Evolutionary conservation across 306 rosid genomes (phyloP).

Genomic region (Pueraria montana): DNA sequence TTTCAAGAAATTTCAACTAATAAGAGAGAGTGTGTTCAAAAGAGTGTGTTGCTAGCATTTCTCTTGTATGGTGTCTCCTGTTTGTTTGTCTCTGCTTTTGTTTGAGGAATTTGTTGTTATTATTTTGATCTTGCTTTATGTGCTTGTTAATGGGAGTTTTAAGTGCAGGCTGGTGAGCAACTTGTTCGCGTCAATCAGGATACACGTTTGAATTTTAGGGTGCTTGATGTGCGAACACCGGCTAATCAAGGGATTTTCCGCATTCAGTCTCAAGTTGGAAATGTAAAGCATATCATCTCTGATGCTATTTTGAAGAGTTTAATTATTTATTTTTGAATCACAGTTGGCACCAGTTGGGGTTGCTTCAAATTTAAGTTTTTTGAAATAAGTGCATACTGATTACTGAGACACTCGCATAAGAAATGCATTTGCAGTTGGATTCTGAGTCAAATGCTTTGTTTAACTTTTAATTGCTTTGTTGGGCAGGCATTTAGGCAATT

Average conservation of each 20-base stretch:
- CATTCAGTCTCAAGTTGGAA: slow-evolving; percentile 71
- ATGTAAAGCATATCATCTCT: slow-evolving; percentile 43
- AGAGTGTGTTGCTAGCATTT: too few relatives aligned
- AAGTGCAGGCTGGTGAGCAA: slow-evolving; percentile 78
- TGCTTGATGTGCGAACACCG: slow-evolving; percentile 79
- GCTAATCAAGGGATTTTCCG: slow-evolving; percentile 88
- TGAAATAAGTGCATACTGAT: not conserved
- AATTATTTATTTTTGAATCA: not conserved
- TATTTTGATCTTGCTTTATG: not conserved
- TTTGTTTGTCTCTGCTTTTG: not conserved
- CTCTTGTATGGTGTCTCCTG: too few relatives aligned
- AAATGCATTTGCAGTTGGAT: slow-evolving; percentile 15
- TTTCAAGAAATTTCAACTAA: too few relatives aligned
- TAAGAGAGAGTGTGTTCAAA: too few relatives aligned
- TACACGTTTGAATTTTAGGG: slow-evolving; percentile 80
- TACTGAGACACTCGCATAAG: not conserved
- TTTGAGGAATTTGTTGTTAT: not conserved
- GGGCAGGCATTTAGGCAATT: slow-evolving; percentile 81
- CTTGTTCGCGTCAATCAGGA: slow-evolving; percentile 93
- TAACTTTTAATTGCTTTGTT: slow-evolving; percentile 36
- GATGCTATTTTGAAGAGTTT: slow-evolving; percentile 16
- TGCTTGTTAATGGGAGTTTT: slow-evolving; percentile 44
- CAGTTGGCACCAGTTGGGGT: not conserved
- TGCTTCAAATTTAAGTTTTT: not conserved
- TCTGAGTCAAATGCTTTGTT: not conserved